Percentiles rank a stretch among this genome's conserved stretches.
phyloP scores from a whole-genome alignment of 2,329 filamentous ascomycete genomes.

The Cercospora zeina region DNA sequence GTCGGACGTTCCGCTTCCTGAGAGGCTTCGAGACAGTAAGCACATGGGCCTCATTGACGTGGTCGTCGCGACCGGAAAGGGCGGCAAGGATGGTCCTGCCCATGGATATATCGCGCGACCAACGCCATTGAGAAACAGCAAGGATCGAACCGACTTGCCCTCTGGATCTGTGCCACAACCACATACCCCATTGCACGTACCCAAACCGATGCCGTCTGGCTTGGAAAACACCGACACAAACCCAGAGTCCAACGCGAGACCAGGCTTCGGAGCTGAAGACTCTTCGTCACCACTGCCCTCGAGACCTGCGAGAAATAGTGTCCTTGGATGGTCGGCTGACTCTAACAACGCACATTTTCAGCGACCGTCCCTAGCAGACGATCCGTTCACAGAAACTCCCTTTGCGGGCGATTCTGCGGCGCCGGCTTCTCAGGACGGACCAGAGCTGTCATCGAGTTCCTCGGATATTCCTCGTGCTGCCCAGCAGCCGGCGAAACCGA shows the following conservation, averaged over 20 bases:
- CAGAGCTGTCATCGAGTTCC: constrained; percentile 6
- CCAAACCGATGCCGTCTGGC: neutral
- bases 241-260: neutral
- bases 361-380: neutral
- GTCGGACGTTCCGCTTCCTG: constrained; percentile 43
- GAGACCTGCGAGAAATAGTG: neutral
- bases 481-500: constrained; percentile 4
- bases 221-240: neutral
- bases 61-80: constrained; percentile 34
- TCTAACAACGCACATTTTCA: neutral
- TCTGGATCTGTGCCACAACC: neutral
- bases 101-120: constrained; percentile 25
- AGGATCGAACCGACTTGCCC: neutral
- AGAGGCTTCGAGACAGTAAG: constrained; percentile 33
- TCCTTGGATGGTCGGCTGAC: neutral
- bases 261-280: neutral
- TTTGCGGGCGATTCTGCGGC: neutral
- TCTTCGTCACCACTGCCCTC: neutral
- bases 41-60: constrained; percentile 38
- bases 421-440: neutral
- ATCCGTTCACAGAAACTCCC: neutral
- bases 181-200: neutral
- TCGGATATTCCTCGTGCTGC: constrained; percentile 13
- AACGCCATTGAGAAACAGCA: constrained; percentile 16
- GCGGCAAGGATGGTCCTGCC: constrained; percentile 33